Conservation (phyloP, 768 basidiomycete species). For the Fibroporia radiculosa region DNA sequence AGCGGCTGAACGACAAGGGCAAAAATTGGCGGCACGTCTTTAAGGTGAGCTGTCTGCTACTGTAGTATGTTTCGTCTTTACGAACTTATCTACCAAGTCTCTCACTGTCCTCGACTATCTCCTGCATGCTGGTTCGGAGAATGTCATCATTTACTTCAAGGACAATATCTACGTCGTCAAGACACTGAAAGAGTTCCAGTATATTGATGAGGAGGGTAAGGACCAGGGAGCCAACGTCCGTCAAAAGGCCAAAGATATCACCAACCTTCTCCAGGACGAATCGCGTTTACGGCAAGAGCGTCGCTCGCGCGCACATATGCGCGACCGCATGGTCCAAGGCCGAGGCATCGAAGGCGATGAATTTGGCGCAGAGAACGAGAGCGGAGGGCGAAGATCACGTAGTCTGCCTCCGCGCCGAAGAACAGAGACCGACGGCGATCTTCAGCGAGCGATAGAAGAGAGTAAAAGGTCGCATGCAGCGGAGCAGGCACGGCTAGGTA, state of each 20-base stretch:
- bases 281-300: conserved; percentile 80
- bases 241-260: conserved; percentile 97
- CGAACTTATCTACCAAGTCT: conserved; percentile 37
- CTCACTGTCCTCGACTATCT: conserved; percentile 94
- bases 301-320: conserved; percentile 79
- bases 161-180: conserved; percentile 98
- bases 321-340: conserved; percentile 85
- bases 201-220: conserved; percentile 88
- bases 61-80: background rate
- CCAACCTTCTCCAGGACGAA: conserved; percentile 85
- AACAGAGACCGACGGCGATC: conserved; percentile 69
- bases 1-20: conserved; percentile 96
- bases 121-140: conserved; percentile 94
- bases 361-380: conserved; percentile 36
- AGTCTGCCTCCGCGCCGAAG: conserved; percentile 16
- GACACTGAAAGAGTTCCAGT: conserved; percentile 98
- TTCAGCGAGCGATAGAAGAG: conserved; percentile 82
- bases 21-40: conserved; percentile 99
- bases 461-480: conserved; percentile 68
- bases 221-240: conserved; percentile 98
- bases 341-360: conserved; percentile 27
- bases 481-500: conserved; percentile 46
- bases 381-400: conserved; percentile 30
- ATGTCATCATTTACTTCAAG: conserved; percentile 96
- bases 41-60: conserved; percentile 53